These are phyloP conservation scores for Acer campestre DNA, from an alignment of 345 rosid genomes.

Conservation along the genomic window DNA sequence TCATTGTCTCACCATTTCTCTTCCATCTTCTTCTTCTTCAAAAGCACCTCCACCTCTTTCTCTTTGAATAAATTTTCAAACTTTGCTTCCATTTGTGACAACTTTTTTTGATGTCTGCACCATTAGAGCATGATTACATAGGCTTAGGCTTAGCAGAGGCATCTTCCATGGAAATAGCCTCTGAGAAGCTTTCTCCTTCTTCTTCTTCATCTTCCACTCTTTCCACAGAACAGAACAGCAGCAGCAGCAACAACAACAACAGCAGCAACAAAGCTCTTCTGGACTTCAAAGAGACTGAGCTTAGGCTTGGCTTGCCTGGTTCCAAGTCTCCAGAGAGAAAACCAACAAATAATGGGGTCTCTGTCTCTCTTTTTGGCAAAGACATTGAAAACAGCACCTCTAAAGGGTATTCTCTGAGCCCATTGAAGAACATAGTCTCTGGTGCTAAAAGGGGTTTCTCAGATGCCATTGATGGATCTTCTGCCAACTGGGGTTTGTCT, in stretches of 20 bases:
- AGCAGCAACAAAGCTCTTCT: slow-evolving; percentile 27
- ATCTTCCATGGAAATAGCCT: slow-evolving; percentile 44
- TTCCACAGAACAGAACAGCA: slow-evolving; percentile 23
- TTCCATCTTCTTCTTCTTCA: background rate
- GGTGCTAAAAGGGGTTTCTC: slow-evolving; percentile 74
- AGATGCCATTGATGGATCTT: slow-evolving; percentile 53
- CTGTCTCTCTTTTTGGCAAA: slow-evolving; percentile 50
- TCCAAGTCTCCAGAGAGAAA: slow-evolving; percentile 58
- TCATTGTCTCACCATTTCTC: slow-evolving; percentile 3
- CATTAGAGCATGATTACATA: slow-evolving; percentile 72
- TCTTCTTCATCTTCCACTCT: slow-evolving; percentile 39
- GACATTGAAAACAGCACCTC: slow-evolving; percentile 38
- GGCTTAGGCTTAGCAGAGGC: slow-evolving; percentile 52
- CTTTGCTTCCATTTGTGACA: slow-evolving; percentile 3
- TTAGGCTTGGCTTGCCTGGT: slow-evolving; percentile 75
- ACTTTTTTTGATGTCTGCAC: slow-evolving; percentile 40
- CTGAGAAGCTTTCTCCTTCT: slow-evolving; percentile 43
- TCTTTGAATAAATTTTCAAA: background rate
- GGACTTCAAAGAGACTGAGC: slow-evolving; percentile 64
- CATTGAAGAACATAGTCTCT: slow-evolving; percentile 46
- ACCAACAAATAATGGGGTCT: slow-evolving; percentile 33
- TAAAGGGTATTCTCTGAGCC: slow-evolving; percentile 32
- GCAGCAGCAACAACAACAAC: slow-evolving; percentile 7
- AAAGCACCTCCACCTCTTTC: background rate
- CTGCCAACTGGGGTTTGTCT: slow-evolving; percentile 52